Base-by-base conservation (phyloP, 306 rosid genomes). In the Gastrolobium bilobum region DNA sequence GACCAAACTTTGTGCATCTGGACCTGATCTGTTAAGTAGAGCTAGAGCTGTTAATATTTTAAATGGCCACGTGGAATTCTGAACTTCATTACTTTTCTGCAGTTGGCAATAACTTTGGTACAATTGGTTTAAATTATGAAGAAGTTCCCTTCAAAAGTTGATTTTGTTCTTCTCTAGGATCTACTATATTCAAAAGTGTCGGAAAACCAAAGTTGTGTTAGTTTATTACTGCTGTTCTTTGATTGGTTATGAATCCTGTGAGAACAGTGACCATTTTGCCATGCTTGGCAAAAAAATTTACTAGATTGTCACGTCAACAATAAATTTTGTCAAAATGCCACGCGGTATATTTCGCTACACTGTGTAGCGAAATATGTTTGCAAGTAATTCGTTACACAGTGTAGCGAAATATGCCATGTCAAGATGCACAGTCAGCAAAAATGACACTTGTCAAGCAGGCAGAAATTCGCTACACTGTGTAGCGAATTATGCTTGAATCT, bases 1-100 rank as follows among this genome's bases (percentile, higher is more conserved):
- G 62, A 76, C 59, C 50, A 67, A 38, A 61, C 61, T 46, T 30
- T 7, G 11, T 60, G 79, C 77, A 76, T 61, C 11, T 68, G 68
- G 58, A 68, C 60, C 30, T 75, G 56, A 75, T 53, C 13, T 44
- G 46, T 43, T 31, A 13, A 9, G 37, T 46, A 9, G 26, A 46
- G 46, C 33, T 47, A 13, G 43, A 31, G 53, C 34, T 53, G 46
- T 73, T 44, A 6, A 13, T 53, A 39, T 61, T 44, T 81, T 8
- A 81, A 50, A 44, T 59, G 44, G 40, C 40, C 58, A 59, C 57
- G 5, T 50, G 7, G 70, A 51, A 40, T 60, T 76, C 73, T 47
- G 30, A 53, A 52, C 13, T 34, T 10, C 11, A 11, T 37, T 40
- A 10, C 59, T 54, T 76, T 62, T 61, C 34, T 50, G 46, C 0